Base-by-base conservation (phyloP, 306 rosid genomes). In the Quercus dentata region DNA sequence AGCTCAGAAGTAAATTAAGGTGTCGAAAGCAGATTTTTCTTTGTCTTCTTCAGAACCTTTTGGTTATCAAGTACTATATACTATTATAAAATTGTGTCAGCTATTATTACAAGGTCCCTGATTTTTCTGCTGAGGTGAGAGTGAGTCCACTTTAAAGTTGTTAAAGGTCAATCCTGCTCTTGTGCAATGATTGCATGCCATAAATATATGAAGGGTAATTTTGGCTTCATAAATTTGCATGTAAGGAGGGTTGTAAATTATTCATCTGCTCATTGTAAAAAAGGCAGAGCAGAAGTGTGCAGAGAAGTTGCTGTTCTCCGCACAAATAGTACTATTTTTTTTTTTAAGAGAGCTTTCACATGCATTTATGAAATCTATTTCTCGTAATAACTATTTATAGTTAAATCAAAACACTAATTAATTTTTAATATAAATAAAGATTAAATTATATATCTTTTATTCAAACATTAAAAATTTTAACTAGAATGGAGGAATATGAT, bases 371-470 rank as follows among this genome's bases (percentile, higher is more conserved):
- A 35, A 6, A 33, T 27, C 28, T 0, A 27, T 27, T 27, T 2
- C 0, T 27, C 2, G 0, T 3, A 3, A 28, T 28, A 28, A 28
- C 0, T 5, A 0, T 5, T 31, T 31, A 5, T 31, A 0, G 0
- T 1, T 0, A 0, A 0, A 6, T 0, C 0, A 6, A 35, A 35
- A 35, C 0, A 35, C 0, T 0, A 5, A 35, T 6, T 1, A 1
- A 35, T 35, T 35, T 6, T 35, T 6, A 5, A 0, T 35, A 0
- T 35, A 35, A 35, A 0, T 0, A 0, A 1, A 6, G 0, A 35
- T 6, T 35, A 0, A 35, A 1, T 0, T 6, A 0, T 35, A 35
- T 6, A 35, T 5, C 0, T 35, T 35, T 35, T 35, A 35, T 35
- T 35, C 1, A 35, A 35, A 0, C 0, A 6, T 35, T 0, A 35